Percentiles rank a stretch among this genome's conserved stretches.
Conservation (phyloP, 345 rosid genomes). For the Turritis glabra region DNA sequence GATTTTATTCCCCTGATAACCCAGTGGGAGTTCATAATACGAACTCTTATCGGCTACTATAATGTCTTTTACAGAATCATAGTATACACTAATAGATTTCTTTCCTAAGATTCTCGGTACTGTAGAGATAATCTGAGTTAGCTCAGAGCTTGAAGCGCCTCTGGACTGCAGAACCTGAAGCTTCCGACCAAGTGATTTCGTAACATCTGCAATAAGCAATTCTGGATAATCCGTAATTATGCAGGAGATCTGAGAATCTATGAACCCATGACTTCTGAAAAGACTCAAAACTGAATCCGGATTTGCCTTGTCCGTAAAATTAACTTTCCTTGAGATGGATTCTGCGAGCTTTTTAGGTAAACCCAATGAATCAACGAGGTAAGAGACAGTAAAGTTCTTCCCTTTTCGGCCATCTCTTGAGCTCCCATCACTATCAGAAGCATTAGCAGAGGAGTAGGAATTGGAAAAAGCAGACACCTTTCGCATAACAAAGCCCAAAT, state of each 20-base stretch:
- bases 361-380: conserved; percentile 31
- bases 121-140: not conserved
- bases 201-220: conserved; percentile 10
- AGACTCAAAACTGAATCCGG: conserved; percentile 16
- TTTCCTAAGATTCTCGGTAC: conserved; percentile 8
- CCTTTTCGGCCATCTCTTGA: conserved; percentile 1
- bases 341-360: conserved; percentile 5
- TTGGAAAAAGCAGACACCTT: not conserved
- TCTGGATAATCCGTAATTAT: not conserved
- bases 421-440: not conserved
- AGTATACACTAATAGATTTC: conserved; percentile 4
- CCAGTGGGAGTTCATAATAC: not conserved
- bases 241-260: conserved; percentile 21
- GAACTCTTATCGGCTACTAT: not conserved
- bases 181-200: conserved; percentile 34
- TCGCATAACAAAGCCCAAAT: not conserved
- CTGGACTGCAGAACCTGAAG: conserved; percentile 28
- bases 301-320: not conserved
- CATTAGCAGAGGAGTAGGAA: not conserved
- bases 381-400: conserved; percentile 2
- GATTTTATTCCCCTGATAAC: not conserved
- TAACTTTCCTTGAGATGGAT: conserved; percentile 12
- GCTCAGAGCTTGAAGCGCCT: conserved; percentile 24
- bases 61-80: conserved; percentile 17
- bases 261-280: conserved; percentile 29